Percentiles rank a stretch among this genome's conserved stretches.
These are phyloP conservation scores for Podospora bellae-mahoneyi DNA, from an alignment of 495 filamentous ascomycete genomes.

Conservation along the genomic window DNA sequence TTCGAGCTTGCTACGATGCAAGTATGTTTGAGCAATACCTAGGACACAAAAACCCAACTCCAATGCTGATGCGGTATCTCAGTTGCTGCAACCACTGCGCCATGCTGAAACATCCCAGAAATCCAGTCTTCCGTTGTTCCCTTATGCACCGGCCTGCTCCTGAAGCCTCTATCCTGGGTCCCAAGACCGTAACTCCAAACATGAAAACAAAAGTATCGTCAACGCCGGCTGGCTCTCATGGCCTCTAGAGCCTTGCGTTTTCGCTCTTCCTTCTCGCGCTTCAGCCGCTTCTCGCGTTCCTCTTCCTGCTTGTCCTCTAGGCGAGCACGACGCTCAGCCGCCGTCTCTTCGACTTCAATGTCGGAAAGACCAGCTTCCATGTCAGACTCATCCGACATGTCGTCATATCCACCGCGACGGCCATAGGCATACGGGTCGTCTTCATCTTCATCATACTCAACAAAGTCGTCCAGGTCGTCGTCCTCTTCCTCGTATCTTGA, in stretches of 20 bases:
- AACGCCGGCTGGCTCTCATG: conserved; percentile 16
- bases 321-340: conserved; percentile 45
- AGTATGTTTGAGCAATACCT: not conserved
- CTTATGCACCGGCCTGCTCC: conserved; percentile 2
- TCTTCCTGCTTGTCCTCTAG: conserved; percentile 53
- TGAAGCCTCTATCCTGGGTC: conserved; percentile 9
- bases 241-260: conserved; percentile 29
- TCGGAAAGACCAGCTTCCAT: conserved; percentile 62
- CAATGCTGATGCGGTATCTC: conserved; percentile 28
- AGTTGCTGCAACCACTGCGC: not conserved
- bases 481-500: conserved; percentile 51
- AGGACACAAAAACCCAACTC: conserved; percentile 14
- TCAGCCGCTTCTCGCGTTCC: conserved; percentile 41
- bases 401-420: conserved; percentile 29
- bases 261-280: conserved; percentile 46
- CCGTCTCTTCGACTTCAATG: conserved; percentile 56
- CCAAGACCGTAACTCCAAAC: conserved; percentile 5
- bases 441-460: conserved; percentile 54
- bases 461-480: conserved; percentile 52
- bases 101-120: conserved; percentile 11
- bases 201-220: not conserved
- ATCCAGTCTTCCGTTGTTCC: not conserved
- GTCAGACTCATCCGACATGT: conserved; percentile 48
- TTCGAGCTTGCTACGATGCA: not conserved
- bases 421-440: conserved; percentile 32